Base-by-base conservation (phyloP, 768 basidiomycete genomes). In the Suillus weaverae region DNA sequence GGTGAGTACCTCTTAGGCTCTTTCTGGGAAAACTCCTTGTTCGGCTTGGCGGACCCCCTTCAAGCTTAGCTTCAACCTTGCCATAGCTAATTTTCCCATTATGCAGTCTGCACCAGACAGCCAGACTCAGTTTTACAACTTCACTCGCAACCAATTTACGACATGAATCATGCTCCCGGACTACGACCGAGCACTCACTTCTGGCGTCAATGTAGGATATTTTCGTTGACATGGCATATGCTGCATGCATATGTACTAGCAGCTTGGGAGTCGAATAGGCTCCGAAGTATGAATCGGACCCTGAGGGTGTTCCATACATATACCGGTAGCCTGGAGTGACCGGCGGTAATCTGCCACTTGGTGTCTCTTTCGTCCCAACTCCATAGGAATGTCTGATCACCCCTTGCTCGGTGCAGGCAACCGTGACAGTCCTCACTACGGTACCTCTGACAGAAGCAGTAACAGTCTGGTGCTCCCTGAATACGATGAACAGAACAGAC, bases 401-500 rank as follows among this genome's bases (percentile, higher is more conserved):
- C 60, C 36, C 8, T 38, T 59, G 39, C 57, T 41, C 18, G 33
- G 32, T 18, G 9, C 38, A 39, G 16, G 26, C 39, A 59, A 14
- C 26, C 26, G 2, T 26, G 26, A 26, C 30, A 30, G 10, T 20
- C 7, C 18, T 6, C 26, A 32, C 26, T 59, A 59, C 10, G 56
- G 38, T 11, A 30, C 39, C 10, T 32, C 30, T 39, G 38, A 38
- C 16, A 39, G 26, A 30, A 32, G 5, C 57, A 13, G 11, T 7
- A 30, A 32, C 32, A 57, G 11, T 62, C 61, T 4, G 2, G 14
- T 8, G 8, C 55, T 38, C 59, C n/a, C 53, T 44, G 30, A 65
- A 66, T 48, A 32, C 50, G 51, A 62, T 35, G 71, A 66, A n/a
- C 46, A 65, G 13, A 73, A 76, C 48, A 75, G 71, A 41, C 76